Evolutionary conservation across 176 grass and related monocot genomes (phyloP), one percentile per base, ranked within the genome.

Genomic region (Avena atlantica): DNA sequence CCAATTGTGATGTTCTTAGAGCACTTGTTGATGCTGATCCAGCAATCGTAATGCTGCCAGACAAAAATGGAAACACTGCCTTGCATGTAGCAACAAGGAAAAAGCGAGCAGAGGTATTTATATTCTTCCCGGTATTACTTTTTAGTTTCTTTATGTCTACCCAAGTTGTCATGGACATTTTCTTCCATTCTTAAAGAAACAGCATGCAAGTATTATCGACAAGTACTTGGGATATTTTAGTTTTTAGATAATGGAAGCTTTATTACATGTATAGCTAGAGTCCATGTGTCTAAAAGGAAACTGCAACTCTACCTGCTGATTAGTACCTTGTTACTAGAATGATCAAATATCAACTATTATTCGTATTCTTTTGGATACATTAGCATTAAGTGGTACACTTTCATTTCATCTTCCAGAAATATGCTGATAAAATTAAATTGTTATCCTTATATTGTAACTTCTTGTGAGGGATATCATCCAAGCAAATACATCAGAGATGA

Each of bases 31-130:
- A 98, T 89, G 90, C 92, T 52, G 97, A 96, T 91, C 92, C 90
- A 9, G 93, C 94, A 61, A 98, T 96, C 71, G 96, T 98, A 69
- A 98, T 98, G 93, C 66, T 98, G 15, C 96, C 96, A n/a, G 96
- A 98, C 88, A 98, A 88, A 91, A 89, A 89, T 23, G 96, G 96
- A 8, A 98, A 92, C 79, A 98, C 96, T 1, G 90, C 90, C 56
- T 83, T 98, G 90, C 96, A 98, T 86, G 92, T 98, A 44, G 94
- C 96, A 76, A 90, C 96, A 84, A 98, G 96, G 70, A 98, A 98
- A 86, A 98, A 98, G 45, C 76, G 90, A 83, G 84, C 89, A 81
- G 92, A 98, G 93, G 94, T 98, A 89, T 36, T 70, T 49, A 70
- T 58, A 81, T 81, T 37, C 24, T 66, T 89, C 34, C 14, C 2